Percentiles rank a stretch among this genome's conserved stretches.
Conservation (phyloP, 1,139 yeast species). For the Pichia norvegensis region DNA sequence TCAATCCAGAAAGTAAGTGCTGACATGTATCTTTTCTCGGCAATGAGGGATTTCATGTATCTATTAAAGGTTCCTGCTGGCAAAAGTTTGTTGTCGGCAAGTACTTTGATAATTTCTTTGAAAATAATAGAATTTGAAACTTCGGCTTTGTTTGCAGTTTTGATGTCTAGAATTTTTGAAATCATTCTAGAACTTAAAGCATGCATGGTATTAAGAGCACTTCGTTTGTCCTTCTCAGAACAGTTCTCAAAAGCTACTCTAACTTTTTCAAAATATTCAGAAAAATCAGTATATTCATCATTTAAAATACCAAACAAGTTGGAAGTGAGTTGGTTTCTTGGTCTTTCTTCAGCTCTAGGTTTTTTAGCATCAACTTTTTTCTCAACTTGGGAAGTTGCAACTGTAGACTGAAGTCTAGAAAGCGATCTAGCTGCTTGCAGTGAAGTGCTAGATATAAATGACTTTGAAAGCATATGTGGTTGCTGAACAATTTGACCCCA, state of each 20-base stretch:
- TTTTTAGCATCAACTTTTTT: background rate
- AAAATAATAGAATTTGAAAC: conserved; percentile 20
- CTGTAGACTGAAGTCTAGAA: conserved; percentile 1
- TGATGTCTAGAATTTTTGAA: conserved; percentile 13
- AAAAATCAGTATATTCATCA: conserved; percentile 11
- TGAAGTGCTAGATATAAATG: background rate
- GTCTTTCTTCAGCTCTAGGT: background rate
- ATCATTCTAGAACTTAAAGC: conserved; percentile 16
- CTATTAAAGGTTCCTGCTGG: conserved; percentile 21
- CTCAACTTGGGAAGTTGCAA: background rate
- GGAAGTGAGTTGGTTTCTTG: conserved; percentile 3
- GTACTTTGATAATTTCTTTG: conserved; percentile 14
- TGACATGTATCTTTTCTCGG: conserved; percentile 18
- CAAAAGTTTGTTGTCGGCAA: conserved; percentile 14
- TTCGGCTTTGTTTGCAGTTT: conserved; percentile 7
- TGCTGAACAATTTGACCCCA: background rate
- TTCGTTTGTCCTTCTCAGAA: conserved; percentile 2
- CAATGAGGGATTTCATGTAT: conserved; percentile 14
- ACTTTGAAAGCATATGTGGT: background rate
- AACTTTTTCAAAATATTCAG: conserved; percentile 13
- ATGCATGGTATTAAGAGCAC: conserved; percentile 3
- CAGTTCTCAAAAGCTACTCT: conserved; percentile 5
- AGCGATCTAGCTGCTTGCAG: background rate
- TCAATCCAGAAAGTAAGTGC: conserved; percentile 24
- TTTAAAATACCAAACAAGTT: conserved; percentile 1